Evolutionary conservation across 2,329 filamentous ascomycete species (phyloP), one percentile per base, ranked within the genome.

Genomic region (Alternaria brassicicola): DNA sequence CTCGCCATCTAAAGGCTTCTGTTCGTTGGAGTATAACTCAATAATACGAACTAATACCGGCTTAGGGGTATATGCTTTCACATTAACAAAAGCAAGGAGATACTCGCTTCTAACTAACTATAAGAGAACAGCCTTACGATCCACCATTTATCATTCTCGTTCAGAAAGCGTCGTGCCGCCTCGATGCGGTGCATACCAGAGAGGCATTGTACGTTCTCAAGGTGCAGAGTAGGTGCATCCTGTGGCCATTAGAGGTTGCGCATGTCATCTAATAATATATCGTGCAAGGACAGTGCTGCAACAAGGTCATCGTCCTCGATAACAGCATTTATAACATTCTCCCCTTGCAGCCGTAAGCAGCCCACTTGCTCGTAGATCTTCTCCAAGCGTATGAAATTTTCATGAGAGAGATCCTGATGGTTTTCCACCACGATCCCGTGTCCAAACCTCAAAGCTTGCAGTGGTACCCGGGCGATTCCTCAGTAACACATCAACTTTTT

Each of bases 101-200:
- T 3, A 26, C 3, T 26, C 3, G 25, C 25, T 26, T 26, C 3
- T 30, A 15, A 62, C 59, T 55, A 48, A 63, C 59, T n/a, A 54
- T 64, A 52, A 15, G 52, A 62, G 25, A 63, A 69, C 7, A 71
- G 53, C 30, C 52, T 53, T 17, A 71, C 58, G 17, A 52, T 53
- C 63, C 42, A 71, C 67, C 43, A 71, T 47, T 62, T 65, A 46
- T 71, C 42, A 39, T 70, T 71, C 12, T 62, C 21, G 39, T 70
- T 49, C 3, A 71, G 45, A 26, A 61, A 58, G 6, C 26, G 5
- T 41, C 59, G 52, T 28, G 55, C 66, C 10, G 63, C 65, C 25
- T 63, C 30, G 9, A 66, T 58, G 9, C 57, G 52, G 42, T 71
- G 49, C 23, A 68, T 48, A 2, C 65, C 58, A 31, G 57, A 61